Conservation (phyloP, 139 green algal species). For the Bryopsis sp. region DNA sequence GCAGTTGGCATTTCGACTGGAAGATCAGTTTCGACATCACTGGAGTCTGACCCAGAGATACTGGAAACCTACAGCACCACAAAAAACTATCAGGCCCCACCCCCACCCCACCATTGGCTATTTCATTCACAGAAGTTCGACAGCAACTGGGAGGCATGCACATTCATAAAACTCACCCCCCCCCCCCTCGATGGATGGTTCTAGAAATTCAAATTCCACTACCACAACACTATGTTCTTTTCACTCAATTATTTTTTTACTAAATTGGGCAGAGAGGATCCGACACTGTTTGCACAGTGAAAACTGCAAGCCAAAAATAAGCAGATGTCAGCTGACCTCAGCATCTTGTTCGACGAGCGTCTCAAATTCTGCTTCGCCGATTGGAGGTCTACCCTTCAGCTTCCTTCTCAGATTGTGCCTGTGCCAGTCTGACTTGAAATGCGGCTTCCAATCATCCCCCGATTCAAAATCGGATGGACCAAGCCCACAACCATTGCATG, state of each 20-base stretch:
- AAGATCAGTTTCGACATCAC: not conserved
- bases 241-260: too few species aligned
- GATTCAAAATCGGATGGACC: not conserved
- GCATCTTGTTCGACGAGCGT: not conserved
- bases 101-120: too few species aligned
- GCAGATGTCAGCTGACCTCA: not conserved
- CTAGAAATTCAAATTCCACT: too few species aligned
- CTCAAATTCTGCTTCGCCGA: not conserved
- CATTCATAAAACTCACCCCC: too few species aligned
- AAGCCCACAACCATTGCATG: not conserved
- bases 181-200: too few species aligned
- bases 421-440: slow-evolving; percentile 17
- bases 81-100: too few species aligned
- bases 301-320: not conserved
- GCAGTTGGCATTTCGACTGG: not conserved
- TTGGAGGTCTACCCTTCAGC: not conserved
- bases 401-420: not conserved
- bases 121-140: too few species aligned
- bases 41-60: slow-evolving; percentile 15
- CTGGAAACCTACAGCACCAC: slow-evolving; percentile 3
- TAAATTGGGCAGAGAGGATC: too few species aligned
- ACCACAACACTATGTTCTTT: too few species aligned
- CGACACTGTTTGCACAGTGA: not conserved
- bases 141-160: too few species aligned
- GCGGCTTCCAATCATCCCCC: not conserved